These are phyloP conservation scores for Ziziphus jujuba DNA, from an alignment of 306 rosid species.

Conservation along the genomic window DNA sequence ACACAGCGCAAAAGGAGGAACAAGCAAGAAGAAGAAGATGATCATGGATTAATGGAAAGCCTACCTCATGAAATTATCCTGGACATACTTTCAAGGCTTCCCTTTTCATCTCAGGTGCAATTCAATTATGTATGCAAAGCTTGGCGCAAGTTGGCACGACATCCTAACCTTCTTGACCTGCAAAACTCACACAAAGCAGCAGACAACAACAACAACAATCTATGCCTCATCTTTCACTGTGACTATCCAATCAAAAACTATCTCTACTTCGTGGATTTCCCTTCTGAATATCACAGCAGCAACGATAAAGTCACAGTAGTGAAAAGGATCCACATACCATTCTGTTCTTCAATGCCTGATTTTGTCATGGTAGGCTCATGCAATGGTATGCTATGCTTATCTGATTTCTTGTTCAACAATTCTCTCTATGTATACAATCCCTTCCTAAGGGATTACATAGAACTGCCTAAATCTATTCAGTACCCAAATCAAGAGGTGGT, in stretches of 20 bases:
- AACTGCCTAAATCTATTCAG: conserved; percentile 31
- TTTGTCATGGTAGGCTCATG: conserved; percentile 43
- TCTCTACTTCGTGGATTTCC: conserved; percentile 33
- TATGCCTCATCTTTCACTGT: conserved; percentile 45
- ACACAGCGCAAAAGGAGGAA: conserved; percentile 6
- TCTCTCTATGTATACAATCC: conserved; percentile 39
- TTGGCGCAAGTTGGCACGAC: conserved; percentile 32
- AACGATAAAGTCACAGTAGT: conserved; percentile 16
- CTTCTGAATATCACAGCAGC: background rate
- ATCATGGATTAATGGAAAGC: conserved; percentile 17
- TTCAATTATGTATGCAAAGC: conserved; percentile 38
- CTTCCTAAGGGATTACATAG: conserved; percentile 23
- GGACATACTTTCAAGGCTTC: conserved; percentile 36
- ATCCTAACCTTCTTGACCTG: conserved; percentile 15
- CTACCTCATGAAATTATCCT: conserved; percentile 30
- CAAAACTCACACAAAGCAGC: background rate
- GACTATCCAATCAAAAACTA: conserved; percentile 39
- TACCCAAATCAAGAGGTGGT: conserved; percentile 33
- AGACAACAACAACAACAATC: conserved; percentile 13
- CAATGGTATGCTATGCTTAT: conserved; percentile 39
- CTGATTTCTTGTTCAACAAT: conserved; percentile 32
- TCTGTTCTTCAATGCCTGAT: conserved; percentile 34
- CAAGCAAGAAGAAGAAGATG: conserved; percentile 9
- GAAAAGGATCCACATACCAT: conserved; percentile 29
- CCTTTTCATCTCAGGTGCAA: conserved; percentile 34